phyloP scores from a whole-genome alignment of 106 monocot species.

The Acanthochlamys bracteata region DNA sequence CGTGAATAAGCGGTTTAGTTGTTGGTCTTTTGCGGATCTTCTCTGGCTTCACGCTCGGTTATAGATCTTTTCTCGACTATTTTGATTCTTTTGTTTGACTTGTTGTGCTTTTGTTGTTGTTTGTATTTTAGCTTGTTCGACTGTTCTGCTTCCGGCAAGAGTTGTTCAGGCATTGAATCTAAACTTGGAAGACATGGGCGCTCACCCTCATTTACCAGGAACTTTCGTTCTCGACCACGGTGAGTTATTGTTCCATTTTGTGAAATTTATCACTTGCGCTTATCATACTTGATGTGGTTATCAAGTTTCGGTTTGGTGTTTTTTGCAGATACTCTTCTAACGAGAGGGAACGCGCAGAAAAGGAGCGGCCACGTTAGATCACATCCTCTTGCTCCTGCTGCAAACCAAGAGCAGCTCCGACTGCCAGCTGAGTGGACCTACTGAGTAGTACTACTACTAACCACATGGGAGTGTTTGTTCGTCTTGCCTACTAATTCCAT shows the following conservation, averaged over 20 bases:
- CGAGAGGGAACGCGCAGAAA: background rate
- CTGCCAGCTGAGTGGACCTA: constrained; percentile 13
- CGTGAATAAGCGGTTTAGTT: too few relatives aligned
- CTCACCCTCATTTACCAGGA: constrained; percentile 7
- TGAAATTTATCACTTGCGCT: too few relatives aligned
- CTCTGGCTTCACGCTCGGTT: too few relatives aligned
- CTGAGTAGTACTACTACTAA: too few relatives aligned
- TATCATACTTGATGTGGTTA: too few relatives aligned
- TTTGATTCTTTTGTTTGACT: too few relatives aligned
- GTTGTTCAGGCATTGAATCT: constrained; percentile 36
- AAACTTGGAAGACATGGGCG: constrained; percentile 18
- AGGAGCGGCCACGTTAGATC: background rate
- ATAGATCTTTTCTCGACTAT: too few relatives aligned
- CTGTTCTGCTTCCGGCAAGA: constrained; percentile 34
- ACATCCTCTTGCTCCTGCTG: background rate
- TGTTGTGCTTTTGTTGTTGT: background rate
- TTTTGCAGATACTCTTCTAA: background rate
- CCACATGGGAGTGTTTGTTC: too few relatives aligned
- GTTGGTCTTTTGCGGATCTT: too few relatives aligned
- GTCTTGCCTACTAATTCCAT: too few relatives aligned
- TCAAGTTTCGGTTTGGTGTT: too few relatives aligned
- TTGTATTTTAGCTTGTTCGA: constrained; percentile 15
- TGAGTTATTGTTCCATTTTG: background rate
- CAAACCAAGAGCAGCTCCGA: background rate
- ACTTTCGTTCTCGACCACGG: constrained; percentile 13